Conservation (phyloP, 2,329 filamentous ascomycete genomes). For the Cyanodermella asteris region DNA sequence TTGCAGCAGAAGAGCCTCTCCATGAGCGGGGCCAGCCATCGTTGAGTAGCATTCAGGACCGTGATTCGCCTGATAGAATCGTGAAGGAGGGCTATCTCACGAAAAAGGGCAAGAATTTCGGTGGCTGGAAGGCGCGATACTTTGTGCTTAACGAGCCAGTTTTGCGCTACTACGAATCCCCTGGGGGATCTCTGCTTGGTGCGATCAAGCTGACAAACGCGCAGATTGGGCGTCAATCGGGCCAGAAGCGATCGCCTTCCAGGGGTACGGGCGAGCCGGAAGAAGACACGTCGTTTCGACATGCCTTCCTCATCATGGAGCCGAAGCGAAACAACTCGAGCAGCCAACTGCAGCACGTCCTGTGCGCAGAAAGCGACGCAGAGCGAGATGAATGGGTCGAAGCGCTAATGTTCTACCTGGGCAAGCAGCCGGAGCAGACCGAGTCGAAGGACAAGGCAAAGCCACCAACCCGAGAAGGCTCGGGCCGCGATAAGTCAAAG, state of each 20-base stretch:
- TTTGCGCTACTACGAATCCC: slow-evolving; percentile 78
- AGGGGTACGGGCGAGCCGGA: slow-evolving; percentile 42
- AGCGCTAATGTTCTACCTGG: slow-evolving; percentile 71
- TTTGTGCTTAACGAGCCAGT: slow-evolving; percentile 48
- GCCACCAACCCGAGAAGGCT: slow-evolving; percentile 11
- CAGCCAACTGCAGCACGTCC: slow-evolving; percentile 72
- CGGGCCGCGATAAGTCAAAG: slow-evolving; percentile 8
- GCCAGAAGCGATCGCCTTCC: slow-evolving; percentile 41
- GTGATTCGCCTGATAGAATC: slow-evolving; percentile 33
- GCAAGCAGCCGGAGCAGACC: slow-evolving; percentile 36
- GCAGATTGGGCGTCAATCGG: slow-evolving; percentile 83
- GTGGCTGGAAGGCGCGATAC: slow-evolving; percentile 81
- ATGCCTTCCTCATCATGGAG: slow-evolving; percentile 85
- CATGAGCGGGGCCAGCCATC: slow-evolving; percentile 34
- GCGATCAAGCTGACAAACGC: slow-evolving; percentile 81
- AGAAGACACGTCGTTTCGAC: slow-evolving; percentile 88
- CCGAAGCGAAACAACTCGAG: slow-evolving; percentile 89
- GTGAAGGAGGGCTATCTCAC: slow-evolving; percentile 79
- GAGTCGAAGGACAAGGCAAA: slow-evolving; percentile 32
- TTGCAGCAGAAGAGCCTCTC: slow-evolving; percentile 28
- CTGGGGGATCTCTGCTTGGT: slow-evolving; percentile 72
- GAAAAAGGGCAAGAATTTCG: slow-evolving; percentile 95
- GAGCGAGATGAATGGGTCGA: slow-evolving; percentile 93
- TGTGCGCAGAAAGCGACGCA: slow-evolving; percentile 83
- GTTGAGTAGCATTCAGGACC: slow-evolving; percentile 21